Evolutionary conservation across 441 rosid genomes (phyloP), one percentile per base, ranked within the genome.

Genomic region (Arabidopsis hybrid): DNA sequence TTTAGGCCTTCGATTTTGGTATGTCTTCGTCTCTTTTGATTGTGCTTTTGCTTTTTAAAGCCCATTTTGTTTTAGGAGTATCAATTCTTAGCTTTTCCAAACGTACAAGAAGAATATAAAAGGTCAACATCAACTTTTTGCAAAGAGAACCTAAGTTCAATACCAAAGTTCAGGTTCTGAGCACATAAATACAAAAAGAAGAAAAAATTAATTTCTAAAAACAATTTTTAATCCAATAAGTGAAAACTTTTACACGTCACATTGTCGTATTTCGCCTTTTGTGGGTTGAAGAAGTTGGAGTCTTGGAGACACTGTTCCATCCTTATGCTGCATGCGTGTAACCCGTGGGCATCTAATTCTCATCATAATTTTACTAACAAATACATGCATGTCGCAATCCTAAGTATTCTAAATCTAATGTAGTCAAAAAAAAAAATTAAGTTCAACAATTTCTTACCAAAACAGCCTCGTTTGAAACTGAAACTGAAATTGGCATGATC

Each of bases 111-210:
- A 34, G 67, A 71, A 76, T 76, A 58, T 63, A 40, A 34, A 42
- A 57, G 42, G 75, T 69, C 76, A 71, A 65, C 14, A 71, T 76
- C 76, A 76, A 64, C 76, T 71, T 76, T 76, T 76, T 59, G 50
- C 63, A 34, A 71, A 47, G 50, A 16, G 66, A 76, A 63, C 49
- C 34, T 55, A 31, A 69, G 45, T 34, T 35, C 42, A 35, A 11
- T 52, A 32, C 45, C 10, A 34, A 40, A 74, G 39, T 63, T 74
- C 26, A 39, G 39, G 39, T 65, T 71, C 8, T 69, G 18, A 17
- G 60, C 66, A 76, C 34, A 64, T 32, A 70, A 70, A 50, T 49
- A 76, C 71, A 76, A 76, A 76, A 70, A 76, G 57, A 32, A 64
- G 31, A 21, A 49, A 50, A 72, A 51, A 11, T 8, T 18, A 32